Percentiles rank a stretch among this genome's conserved stretches.
Evolutionary conservation across 345 rosid genomes (phyloP).

Genomic region (Eucalyptus rudis): DNA sequence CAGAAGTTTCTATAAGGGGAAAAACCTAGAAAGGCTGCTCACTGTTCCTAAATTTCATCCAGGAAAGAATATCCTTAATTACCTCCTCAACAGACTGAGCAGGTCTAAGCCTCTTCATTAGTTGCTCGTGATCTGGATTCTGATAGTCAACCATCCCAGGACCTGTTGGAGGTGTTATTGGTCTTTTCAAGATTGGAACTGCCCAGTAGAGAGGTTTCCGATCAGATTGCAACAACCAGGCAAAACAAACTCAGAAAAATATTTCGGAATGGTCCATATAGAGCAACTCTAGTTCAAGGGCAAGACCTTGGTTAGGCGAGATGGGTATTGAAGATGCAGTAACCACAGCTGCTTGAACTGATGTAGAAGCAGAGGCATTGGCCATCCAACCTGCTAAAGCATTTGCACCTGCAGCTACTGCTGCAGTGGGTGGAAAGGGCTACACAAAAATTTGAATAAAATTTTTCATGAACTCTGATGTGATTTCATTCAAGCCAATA

Average conservation of each 20-base stretch:
- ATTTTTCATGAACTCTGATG: background rate
- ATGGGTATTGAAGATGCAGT: conserved; percentile 67
- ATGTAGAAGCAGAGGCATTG: conserved; percentile 59
- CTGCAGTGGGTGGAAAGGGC: conserved; percentile 50
- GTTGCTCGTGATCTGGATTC: conserved; percentile 61
- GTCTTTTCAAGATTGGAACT: conserved; percentile 63
- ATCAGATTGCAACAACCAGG: background rate
- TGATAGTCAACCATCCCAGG: conserved; percentile 79
- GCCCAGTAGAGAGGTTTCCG: background rate
- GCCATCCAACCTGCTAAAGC: conserved; percentile 88
- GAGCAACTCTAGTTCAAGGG: background rate
- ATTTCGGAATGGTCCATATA: background rate
- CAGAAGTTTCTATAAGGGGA: background rate
- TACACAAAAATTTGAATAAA: background rate
- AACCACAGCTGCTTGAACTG: conserved; percentile 82
- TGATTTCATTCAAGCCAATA: background rate
- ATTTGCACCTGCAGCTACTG: conserved; percentile 51
- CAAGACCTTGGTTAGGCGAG: conserved; percentile 66
- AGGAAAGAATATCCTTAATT: background rate
- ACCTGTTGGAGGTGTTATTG: conserved; percentile 59
- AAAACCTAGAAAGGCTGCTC: background rate
- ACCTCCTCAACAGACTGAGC: conserved; percentile 79
- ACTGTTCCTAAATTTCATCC: background rate
- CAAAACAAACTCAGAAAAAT: background rate
- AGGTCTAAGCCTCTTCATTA: conserved; percentile 80